Evolutionary conservation across 2,329 filamentous ascomycete genomes (phyloP), one percentile per base, ranked within the genome.

Genomic region (Pseudogymnoascus sp.): DNA sequence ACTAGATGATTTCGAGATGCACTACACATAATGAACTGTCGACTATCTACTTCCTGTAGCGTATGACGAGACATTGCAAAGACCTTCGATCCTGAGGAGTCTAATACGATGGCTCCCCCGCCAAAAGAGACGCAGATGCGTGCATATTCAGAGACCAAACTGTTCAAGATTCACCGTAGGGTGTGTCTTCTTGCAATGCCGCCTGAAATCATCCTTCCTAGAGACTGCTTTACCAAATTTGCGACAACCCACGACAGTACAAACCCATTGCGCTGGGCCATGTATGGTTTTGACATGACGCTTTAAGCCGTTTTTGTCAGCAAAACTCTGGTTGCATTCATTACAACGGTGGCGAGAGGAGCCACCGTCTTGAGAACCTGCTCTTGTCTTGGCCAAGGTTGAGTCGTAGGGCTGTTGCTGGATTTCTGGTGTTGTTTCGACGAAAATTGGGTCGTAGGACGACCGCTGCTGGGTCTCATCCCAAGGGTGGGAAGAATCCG

Each of bases 101-200:
- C 60, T 55, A 9, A 55, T 55, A 61, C 60, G 29, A 61, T 55
- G 60, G 41, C 60, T 61, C 27, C 60, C 42, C 41, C 1, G 60
- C 60, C 60, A 55, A 61, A 51, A 33, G 41, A 61, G 41, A 61
- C 41, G 60, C 60, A 61, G 60, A 61, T 17, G 27, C 41, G 42
- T 61, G 60, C 60, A 61, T 61, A 61, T 55, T 61, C 41, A 61
- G 25, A 61, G 60, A 61, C 60, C 60, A 61, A 61, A 61, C 42
- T 61, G 60, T 55, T 61, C n/a, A 35, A 61, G 39, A 51, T 61
- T 61, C 60, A 61, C 60, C 42, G 27, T 55, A 61, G 39, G 60
- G 41, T 61, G 60, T 61, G 4, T 61, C 29, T 61, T 61, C 60
- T 61, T 61, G 60, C 60, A 61, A 39, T 61, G 60, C 60, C 41